A percentile compares a stretch with the other conserved stretches of the same genome.
Evolutionary conservation across 108 stramenopile genomes (phyloP).

Genomic region (Mediolabrus comicus): DNA sequence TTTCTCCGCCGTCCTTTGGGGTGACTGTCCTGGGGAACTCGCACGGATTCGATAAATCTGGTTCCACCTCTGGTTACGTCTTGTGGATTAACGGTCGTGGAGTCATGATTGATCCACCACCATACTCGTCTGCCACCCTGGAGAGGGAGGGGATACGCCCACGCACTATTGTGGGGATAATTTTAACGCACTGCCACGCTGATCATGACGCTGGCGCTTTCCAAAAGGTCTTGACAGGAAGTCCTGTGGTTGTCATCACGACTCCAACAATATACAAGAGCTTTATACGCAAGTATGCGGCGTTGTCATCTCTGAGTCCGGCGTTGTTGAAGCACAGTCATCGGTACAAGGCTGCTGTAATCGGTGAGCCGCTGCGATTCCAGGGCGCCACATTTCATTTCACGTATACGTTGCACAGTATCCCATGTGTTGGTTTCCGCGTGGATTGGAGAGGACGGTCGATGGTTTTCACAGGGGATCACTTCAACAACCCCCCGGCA

Average conservation of each 20-base stretch:
- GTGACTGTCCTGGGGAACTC: constrained; percentile 93
- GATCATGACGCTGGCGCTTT: constrained; percentile 96
- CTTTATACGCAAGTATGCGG: constrained; percentile 94
- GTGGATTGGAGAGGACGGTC: constrained; percentile 88
- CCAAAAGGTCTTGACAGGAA: constrained; percentile 91
- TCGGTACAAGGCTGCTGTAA: constrained; percentile 85
- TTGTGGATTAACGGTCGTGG: constrained; percentile 94
- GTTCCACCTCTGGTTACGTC: constrained; percentile 93
- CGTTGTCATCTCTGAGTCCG: constrained; percentile 83
- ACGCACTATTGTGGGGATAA: constrained; percentile 87
- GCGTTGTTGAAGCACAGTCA: constrained; percentile 79
- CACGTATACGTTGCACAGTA: constrained; percentile 89
- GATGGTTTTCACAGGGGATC: constrained; percentile 93
- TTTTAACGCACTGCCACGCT: constrained; percentile 93
- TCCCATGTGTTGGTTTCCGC: constrained; percentile 91
- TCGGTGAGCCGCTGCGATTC: constrained; percentile 85
- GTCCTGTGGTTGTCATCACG: constrained; percentile 86
- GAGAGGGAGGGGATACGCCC: constrained; percentile 88
- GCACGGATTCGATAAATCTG: constrained; percentile 92
- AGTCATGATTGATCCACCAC: constrained; percentile 96
- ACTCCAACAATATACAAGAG: constrained; percentile 93
- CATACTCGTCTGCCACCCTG: constrained; percentile 85
- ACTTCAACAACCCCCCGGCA: constrained; percentile 83
- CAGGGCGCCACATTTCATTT: constrained; percentile 90
- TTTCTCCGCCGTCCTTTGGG: constrained; percentile 91